Evolutionary conservation across 1,284 basidiomycete genomes (phyloP).

Genomic region (Omphalotus olearius): DNA sequence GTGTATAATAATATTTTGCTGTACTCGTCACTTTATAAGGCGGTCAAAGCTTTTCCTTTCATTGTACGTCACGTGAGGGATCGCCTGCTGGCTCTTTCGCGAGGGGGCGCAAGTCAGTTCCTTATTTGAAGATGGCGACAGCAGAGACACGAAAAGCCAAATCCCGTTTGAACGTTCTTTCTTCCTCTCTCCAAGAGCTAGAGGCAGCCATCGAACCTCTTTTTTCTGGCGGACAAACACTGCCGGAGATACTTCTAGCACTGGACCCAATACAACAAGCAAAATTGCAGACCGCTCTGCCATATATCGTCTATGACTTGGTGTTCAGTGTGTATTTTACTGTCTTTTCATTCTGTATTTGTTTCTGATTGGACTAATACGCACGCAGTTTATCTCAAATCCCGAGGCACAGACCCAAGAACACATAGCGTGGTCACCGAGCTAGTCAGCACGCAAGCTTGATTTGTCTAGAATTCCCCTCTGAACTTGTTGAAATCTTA

Average conservation of each 20-base stretch:
- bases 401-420: conserved; percentile 71
- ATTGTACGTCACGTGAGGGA: no score
- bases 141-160: conserved; percentile 51
- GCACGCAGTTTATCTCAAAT: conserved; percentile 68
- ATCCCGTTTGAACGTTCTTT: conserved; percentile 46
- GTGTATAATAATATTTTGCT: not conserved
- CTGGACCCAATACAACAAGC: conserved; percentile 76
- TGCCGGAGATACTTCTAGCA: conserved; percentile 59
- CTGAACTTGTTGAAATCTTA: conserved; percentile 23
- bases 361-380: not conserved
- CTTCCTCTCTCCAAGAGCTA: conserved; percentile 59
- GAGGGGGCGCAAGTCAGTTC: no score
- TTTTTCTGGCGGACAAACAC: conserved; percentile 43
- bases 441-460: conserved; percentile 39
- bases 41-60: no score
- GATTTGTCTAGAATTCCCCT: not conserved
- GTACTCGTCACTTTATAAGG: no score
- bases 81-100: no score
- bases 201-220: conserved; percentile 61
- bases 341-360: not conserved
- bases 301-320: conserved; percentile 79
- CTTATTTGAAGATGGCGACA: conserved; percentile 2
- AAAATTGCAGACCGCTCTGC: conserved; percentile 68
- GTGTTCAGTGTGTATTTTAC: conserved; percentile 60
- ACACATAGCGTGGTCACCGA: conserved; percentile 72